phyloP scores from a whole-genome alignment of 768 basidiomycete genomes.

The Lyophyllum atratum region DNA sequence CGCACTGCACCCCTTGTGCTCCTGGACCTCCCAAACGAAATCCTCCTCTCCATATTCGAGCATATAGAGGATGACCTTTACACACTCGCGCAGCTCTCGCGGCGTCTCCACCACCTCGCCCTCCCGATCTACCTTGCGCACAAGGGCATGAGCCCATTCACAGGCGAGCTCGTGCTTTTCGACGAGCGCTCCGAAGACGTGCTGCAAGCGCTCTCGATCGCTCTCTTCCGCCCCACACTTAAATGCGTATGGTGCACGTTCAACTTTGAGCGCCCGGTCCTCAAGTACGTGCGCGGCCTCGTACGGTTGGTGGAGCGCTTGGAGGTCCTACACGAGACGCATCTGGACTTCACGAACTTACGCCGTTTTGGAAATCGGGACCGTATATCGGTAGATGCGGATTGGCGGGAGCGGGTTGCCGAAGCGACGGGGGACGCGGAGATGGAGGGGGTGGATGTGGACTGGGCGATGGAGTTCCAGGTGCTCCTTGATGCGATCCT shows the following conservation, averaged over 20 bases:
- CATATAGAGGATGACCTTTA: slow-evolving; percentile 23
- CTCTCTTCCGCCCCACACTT: slow-evolving; percentile 21
- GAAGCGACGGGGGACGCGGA: background rate
- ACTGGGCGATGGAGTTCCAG: slow-evolving; percentile 6
- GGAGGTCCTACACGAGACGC: slow-evolving; percentile 6
- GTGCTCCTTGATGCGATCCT: slow-evolving; percentile 5
- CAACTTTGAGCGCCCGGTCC: slow-evolving; percentile 10
- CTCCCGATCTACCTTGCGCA: slow-evolving; percentile 27
- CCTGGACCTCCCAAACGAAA: slow-evolving; percentile 30
- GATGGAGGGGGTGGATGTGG: background rate
- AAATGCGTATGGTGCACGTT: slow-evolving; percentile 14
- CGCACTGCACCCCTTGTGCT: slow-evolving; percentile 5
- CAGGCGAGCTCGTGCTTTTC: slow-evolving; percentile 21
- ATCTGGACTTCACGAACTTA: slow-evolving; percentile 8
- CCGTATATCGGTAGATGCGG: background rate
- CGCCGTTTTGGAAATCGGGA: background rate
- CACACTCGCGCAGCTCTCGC: slow-evolving; percentile 20
- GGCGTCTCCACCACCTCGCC: slow-evolving; percentile 26
- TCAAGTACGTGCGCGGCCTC: slow-evolving; percentile 1
- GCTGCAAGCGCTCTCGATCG: slow-evolving; percentile 16
- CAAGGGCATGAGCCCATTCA: slow-evolving; percentile 16
- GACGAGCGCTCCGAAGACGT: slow-evolving; percentile 20
- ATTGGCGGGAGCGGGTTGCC: background rate
- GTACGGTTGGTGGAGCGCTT: background rate
- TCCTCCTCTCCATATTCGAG: slow-evolving; percentile 24